Conservation (phyloP, 2,329 filamentous ascomycete species). For the Mycocentrospora acerina region DNA sequence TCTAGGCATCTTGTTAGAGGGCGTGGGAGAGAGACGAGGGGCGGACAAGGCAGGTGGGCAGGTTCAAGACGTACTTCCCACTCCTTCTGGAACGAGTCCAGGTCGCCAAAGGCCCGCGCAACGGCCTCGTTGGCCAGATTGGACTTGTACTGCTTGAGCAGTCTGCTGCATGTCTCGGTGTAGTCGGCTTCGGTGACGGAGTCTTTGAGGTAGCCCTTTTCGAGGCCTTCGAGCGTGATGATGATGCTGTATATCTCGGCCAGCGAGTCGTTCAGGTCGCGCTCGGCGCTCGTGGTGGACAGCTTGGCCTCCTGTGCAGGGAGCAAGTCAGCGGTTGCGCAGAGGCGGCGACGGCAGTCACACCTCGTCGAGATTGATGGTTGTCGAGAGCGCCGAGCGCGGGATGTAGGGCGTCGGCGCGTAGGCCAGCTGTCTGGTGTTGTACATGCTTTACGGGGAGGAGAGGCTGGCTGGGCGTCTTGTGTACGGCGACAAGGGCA, state of each 20-base stretch:
- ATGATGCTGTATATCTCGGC: constrained; percentile 98
- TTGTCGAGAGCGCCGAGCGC: constrained; percentile 77
- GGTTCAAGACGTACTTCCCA: constrained; percentile 73
- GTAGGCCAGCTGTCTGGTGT: constrained; percentile 67
- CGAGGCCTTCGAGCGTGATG: constrained; percentile 88
- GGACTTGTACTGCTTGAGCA: constrained; percentile 95
- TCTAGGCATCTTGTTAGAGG: constrained; percentile 52
- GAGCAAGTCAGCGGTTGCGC: constrained; percentile 14
- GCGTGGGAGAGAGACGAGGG: too few species aligned
- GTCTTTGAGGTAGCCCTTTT: constrained; percentile 96
- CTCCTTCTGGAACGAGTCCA: constrained; percentile 87
- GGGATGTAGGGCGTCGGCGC: constrained; percentile 90
- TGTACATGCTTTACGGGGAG: constrained; percentile 46
- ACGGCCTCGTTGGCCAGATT: constrained; percentile 89
- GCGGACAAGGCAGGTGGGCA: neutral
- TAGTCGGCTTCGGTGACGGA: constrained; percentile 90
- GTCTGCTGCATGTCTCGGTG: constrained; percentile 90
- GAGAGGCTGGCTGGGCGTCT: neutral
- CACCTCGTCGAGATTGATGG: constrained; percentile 92
- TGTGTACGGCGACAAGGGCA: neutral
- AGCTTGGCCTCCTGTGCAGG: constrained; percentile 81
- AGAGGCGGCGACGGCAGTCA: constrained; percentile 1
- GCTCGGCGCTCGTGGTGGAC: constrained; percentile 79
- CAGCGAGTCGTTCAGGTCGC: constrained; percentile 91
- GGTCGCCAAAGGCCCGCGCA: constrained; percentile 79